Conservation (phyloP, 495 filamentous ascomycete species). For the Penicillium canariense region DNA sequence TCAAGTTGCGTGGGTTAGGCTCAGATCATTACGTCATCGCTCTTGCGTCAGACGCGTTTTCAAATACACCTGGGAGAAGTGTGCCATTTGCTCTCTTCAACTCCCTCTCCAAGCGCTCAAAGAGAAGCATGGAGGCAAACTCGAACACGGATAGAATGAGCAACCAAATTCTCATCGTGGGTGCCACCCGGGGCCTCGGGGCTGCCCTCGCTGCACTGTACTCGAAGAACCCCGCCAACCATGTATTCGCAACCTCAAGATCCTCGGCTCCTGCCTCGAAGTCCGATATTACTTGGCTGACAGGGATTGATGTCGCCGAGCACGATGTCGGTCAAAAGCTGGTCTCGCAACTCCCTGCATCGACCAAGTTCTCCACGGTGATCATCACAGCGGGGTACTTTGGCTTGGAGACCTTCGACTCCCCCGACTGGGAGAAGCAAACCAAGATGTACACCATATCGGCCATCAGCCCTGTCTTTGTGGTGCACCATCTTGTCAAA, state of each 20-base stretch:
- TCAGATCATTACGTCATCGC: conserved; percentile 18
- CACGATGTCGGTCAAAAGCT: conserved; percentile 54
- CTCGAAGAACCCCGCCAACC: conserved; percentile 41
- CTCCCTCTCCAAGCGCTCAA: background rate
- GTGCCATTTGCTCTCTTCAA: background rate
- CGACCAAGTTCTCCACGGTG: conserved; percentile 50
- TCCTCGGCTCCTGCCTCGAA: conserved; percentile 36
- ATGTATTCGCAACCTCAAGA: conserved; percentile 61
- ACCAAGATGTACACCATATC: conserved; percentile 69
- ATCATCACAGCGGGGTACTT: conserved; percentile 71
- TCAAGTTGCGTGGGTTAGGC: too few relatives aligned
- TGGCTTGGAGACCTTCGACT: conserved; percentile 58
- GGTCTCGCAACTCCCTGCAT: conserved; percentile 40
- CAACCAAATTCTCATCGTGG: conserved; percentile 57
- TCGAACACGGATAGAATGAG: conserved; percentile 18
- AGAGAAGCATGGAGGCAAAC: background rate
- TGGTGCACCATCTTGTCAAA: conserved; percentile 60
- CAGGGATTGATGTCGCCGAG: conserved; percentile 54
- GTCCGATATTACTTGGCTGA: conserved; percentile 46
- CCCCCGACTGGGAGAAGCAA: conserved; percentile 64
- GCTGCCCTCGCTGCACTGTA: conserved; percentile 60
- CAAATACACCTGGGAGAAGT: background rate
- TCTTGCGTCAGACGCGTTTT: conserved; percentile 11
- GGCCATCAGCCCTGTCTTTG: conserved; percentile 63
- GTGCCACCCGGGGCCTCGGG: conserved; percentile 66